These are phyloP conservation scores for Benincasa hispida DNA, from an alignment of 306 rosid species.

Conservation along the genomic window DNA sequence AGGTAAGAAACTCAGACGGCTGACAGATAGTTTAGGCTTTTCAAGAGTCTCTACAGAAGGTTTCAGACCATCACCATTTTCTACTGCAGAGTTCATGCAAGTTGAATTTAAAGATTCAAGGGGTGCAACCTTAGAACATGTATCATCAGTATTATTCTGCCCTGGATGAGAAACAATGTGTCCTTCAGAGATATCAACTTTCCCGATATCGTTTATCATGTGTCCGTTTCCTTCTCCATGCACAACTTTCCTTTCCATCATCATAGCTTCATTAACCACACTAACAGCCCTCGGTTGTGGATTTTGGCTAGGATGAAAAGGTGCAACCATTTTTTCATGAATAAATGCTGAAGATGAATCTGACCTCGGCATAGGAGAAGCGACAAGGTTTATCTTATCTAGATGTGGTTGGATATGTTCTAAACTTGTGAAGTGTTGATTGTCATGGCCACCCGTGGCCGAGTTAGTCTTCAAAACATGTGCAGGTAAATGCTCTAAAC, in stretches of 20 bases:
- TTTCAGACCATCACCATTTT: slow-evolving; percentile 21
- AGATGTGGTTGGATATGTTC: slow-evolving; percentile 27
- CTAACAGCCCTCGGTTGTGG: slow-evolving; percentile 12
- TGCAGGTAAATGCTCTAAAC: slow-evolving; percentile 39
- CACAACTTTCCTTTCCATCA: slow-evolving; percentile 23
- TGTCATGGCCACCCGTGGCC: slow-evolving; percentile 32
- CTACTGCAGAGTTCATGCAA: slow-evolving; percentile 22
- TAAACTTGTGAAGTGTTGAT: slow-evolving; percentile 18
- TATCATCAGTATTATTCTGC: slow-evolving; percentile 21
- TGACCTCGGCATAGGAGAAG: slow-evolving; percentile 20
- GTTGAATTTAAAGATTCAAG: slow-evolving; percentile 20
- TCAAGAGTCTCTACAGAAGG: slow-evolving; percentile 28
- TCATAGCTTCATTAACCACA: slow-evolving; percentile 15
- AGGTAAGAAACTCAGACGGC: slow-evolving; percentile 57
- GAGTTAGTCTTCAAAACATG: slow-evolving; percentile 37
- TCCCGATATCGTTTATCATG: slow-evolving; percentile 16
- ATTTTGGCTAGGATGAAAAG: slow-evolving; percentile 5
- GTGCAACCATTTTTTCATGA: slow-evolving; percentile 21
- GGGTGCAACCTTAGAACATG: slow-evolving; percentile 15
- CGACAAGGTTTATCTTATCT: slow-evolving; percentile 19
- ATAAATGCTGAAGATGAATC: slow-evolving; percentile 25
- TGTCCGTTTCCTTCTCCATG: slow-evolving; percentile 21
- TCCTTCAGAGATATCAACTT: slow-evolving; percentile 20
- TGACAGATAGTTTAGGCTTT: slow-evolving; percentile 27
- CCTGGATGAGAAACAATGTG: slow-evolving; percentile 22